These are phyloP conservation scores for Mycena capillaripes DNA, from an alignment of 768 basidiomycete species.

Conservation along the genomic window DNA sequence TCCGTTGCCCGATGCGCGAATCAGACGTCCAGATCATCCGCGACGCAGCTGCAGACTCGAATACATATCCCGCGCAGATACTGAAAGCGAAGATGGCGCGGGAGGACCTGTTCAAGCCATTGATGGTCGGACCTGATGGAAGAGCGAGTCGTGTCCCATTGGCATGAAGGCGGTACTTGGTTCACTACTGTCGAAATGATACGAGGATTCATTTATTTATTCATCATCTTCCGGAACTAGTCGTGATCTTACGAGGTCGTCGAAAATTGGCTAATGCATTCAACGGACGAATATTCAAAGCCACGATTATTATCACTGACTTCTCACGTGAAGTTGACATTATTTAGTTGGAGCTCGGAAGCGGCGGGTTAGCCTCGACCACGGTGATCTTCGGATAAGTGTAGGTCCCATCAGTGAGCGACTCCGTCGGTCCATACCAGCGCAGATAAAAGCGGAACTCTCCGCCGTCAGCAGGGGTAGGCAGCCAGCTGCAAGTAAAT, in stretches of 20 bases:
- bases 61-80: not conserved
- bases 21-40: constrained; percentile 19
- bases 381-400: constrained; percentile 9
- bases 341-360: not conserved
- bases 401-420: constrained; percentile 14
- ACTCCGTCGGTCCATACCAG: constrained; percentile 10
- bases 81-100: constrained; percentile 11
- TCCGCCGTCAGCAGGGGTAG: constrained; percentile 16
- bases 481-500: constrained; percentile 24
- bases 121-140: not conserved
- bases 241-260: too few species aligned
- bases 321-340: too few species aligned
- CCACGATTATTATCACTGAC: too few species aligned
- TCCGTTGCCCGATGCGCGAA: constrained; percentile 13
- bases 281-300: too few species aligned
- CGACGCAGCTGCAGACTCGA: not conserved
- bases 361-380: constrained; percentile 21
- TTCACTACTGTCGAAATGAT: too few species aligned
- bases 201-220: not conserved
- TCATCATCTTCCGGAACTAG: too few species aligned
- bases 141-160: not conserved
- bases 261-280: too few species aligned
- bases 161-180: not conserved
- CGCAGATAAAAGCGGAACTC: constrained; percentile 15
- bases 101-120: not conserved